phyloP scores from a whole-genome alignment of 2,329 filamentous ascomycete species.

The Curvularia eragrostidis region DNA sequence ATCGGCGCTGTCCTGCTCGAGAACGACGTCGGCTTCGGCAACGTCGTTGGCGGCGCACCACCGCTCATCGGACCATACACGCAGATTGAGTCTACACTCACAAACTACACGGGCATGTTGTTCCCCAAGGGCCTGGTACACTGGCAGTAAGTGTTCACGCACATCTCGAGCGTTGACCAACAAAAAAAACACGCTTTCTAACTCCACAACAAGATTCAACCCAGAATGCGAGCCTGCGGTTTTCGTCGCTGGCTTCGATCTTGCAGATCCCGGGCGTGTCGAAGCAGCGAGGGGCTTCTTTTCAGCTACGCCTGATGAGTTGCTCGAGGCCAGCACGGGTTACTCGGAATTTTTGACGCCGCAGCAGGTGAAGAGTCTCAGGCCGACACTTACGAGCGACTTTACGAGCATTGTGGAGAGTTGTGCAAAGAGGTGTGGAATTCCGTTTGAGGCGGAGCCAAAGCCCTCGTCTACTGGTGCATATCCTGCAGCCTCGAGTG shows the following conservation, averaged over 20 bases:
- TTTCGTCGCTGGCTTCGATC: slow-evolving; percentile 49
- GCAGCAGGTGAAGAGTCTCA: slow-evolving; percentile 20
- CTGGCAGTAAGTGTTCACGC: slow-evolving; percentile 39
- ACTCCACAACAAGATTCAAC: slow-evolving; percentile 39
- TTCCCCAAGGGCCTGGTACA: slow-evolving; percentile 53
- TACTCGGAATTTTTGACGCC: slow-evolving; percentile 29
- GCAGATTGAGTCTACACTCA: slow-evolving; percentile 46
- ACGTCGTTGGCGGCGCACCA: slow-evolving; percentile 28
- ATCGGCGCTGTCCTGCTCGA: slow-evolving; percentile 50
- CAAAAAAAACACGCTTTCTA: neutral
- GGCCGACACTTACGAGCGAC: slow-evolving; percentile 23
- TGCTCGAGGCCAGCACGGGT: slow-evolving; percentile 22
- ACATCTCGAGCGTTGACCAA: too few species aligned
- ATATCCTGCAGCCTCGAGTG: neutral
- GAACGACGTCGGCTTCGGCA: slow-evolving; percentile 35
- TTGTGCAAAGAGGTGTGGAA: slow-evolving; percentile 31
- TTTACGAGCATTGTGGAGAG: slow-evolving; percentile 26
- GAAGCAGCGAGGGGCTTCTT: slow-evolving; percentile 47
- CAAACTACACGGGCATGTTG: slow-evolving; percentile 49
- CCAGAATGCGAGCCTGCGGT: slow-evolving; percentile 49
- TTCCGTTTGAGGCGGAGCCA: slow-evolving; percentile 14
- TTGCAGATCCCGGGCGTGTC: slow-evolving; percentile 45
- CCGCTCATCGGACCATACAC: slow-evolving; percentile 24
- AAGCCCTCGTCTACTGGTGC: neutral
- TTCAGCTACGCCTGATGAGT: slow-evolving; percentile 24